A percentile compares a stretch with the other conserved stretches of the same genome.
Evolutionary conservation across 164 flowering plant genomes (phyloP).

Genomic region (Tetrastigma voinierianum): DNA sequence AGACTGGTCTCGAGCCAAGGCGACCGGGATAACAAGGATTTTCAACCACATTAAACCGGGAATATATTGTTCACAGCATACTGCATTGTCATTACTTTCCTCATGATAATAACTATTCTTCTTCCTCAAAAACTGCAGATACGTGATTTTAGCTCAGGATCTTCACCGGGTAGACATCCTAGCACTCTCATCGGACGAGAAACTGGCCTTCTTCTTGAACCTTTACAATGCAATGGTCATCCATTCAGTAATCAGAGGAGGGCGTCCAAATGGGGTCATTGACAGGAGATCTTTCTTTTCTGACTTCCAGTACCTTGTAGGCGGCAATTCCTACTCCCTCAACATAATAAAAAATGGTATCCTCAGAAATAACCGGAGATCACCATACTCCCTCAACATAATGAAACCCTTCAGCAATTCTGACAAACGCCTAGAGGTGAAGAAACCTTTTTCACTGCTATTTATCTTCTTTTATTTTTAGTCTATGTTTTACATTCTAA

Average conservation of each 20-base stretch:
- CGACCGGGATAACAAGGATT: no score
- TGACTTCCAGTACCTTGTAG: conserved; percentile 75
- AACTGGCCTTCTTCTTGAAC: conserved; percentile 81
- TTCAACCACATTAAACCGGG: no score
- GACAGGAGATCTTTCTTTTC: conserved; percentile 72
- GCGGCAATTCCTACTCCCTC: conserved; percentile 80
- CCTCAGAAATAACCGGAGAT: conserved; percentile 68
- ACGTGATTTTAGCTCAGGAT: conserved; percentile 62
- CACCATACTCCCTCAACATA: conserved; percentile 67
- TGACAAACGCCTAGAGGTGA: conserved; percentile 79
- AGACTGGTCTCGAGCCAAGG: no score
- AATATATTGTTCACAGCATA: no score
- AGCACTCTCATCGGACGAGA: conserved; percentile 55
- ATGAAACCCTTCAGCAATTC: conserved; percentile 53
- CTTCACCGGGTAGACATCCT: conserved; percentile 73
- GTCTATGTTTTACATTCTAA: background rate
- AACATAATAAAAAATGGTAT: conserved; percentile 66
- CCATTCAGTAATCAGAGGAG: conserved; percentile 77
- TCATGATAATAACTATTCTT: background rate
- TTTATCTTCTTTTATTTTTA: background rate
- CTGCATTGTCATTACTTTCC: no score
- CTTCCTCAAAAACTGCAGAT: conserved; percentile 40
- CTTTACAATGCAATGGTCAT: conserved; percentile 91
- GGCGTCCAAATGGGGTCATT: conserved; percentile 67
- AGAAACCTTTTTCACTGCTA: background rate